Evolutionary conservation across 257 asterid species (phyloP).

Genomic region (Gentiana macrophylla): DNA sequence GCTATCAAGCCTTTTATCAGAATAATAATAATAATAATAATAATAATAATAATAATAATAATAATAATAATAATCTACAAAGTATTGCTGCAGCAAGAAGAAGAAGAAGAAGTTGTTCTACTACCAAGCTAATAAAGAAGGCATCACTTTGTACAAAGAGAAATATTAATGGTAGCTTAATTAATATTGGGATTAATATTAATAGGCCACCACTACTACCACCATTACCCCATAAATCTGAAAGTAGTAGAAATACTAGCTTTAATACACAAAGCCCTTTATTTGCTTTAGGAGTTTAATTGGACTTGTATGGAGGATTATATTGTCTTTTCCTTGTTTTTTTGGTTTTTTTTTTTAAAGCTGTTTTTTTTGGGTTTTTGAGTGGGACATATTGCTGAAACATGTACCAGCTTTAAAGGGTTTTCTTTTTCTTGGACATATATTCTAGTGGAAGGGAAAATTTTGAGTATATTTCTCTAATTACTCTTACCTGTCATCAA

Average conservation of each 20-base stretch:
- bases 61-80: background rate
- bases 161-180: slow-evolving; percentile 17
- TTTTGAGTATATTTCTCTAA: no score
- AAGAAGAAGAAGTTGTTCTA: slow-evolving; percentile 17
- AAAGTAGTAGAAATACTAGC: slow-evolving; percentile 4
- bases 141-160: slow-evolving; percentile 15
- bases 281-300: slow-evolving; percentile 23
- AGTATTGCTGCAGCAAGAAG: no score
- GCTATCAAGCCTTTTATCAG: slow-evolving; percentile 26
- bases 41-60: no score
- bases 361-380: no score
- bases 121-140: slow-evolving; percentile 22
- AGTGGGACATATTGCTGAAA: no score
- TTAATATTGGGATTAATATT: slow-evolving; percentile 21
- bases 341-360: no score
- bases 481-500: no score
- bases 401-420: no score
- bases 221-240: slow-evolving; percentile 28
- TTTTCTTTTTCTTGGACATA: no score
- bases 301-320: slow-evolving; percentile 1
- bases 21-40: background rate
- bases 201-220: no score
- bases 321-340: background rate
- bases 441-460: no score
- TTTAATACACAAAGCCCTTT: slow-evolving; percentile 24